Evolutionary conservation across 2,329 filamentous ascomycete species (phyloP).

Genomic region (Colletotrichum tabaci): DNA sequence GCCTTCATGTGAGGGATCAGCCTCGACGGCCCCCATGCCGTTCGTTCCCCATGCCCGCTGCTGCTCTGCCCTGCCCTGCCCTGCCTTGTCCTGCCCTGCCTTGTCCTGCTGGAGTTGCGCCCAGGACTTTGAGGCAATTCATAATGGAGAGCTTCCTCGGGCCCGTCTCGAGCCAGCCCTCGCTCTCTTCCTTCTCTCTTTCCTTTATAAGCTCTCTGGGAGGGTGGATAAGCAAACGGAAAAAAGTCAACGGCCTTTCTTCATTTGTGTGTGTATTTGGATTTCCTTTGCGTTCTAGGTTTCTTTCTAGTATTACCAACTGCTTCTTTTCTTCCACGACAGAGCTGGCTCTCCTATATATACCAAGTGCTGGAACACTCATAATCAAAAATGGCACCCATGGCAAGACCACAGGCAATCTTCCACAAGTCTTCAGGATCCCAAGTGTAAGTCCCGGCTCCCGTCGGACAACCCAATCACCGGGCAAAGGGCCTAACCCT

Average conservation of each 20-base stretch:
- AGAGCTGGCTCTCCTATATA: constrained; percentile 33
- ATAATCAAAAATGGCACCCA: constrained; percentile 31
- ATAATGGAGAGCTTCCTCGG: constrained; percentile 37
- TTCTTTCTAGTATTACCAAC: constrained; percentile 9
- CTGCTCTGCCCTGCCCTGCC: constrained; percentile 21
- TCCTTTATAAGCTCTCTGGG: constrained; percentile 41
- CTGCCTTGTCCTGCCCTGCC: constrained; percentile 32
- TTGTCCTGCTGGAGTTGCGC: constrained; percentile 27
- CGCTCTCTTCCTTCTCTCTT: constrained; percentile 14
- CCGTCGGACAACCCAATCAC: not conserved
- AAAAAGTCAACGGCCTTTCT: constrained; percentile 26
- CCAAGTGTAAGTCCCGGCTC: constrained; percentile 32
- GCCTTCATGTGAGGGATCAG: constrained; percentile 28
- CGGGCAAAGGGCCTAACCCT: constrained; percentile 1
- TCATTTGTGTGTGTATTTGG: constrained; percentile 14
- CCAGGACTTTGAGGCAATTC: constrained; percentile 30
- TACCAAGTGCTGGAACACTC: constrained; percentile 36
- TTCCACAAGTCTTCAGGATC: constrained; percentile 31
- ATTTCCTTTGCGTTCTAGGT: constrained; percentile 23
- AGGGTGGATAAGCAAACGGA: constrained; percentile 36
- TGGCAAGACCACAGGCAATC: constrained; percentile 41
- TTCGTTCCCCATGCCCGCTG: constrained; percentile 31
- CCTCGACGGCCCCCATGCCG: constrained; percentile 19
- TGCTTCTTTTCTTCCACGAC: constrained; percentile 24
- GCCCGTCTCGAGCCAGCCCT: constrained; percentile 6